Conservation (phyloP, 2,329 filamentous ascomycete genomes). For the Aureobasidium sp. region DNA sequence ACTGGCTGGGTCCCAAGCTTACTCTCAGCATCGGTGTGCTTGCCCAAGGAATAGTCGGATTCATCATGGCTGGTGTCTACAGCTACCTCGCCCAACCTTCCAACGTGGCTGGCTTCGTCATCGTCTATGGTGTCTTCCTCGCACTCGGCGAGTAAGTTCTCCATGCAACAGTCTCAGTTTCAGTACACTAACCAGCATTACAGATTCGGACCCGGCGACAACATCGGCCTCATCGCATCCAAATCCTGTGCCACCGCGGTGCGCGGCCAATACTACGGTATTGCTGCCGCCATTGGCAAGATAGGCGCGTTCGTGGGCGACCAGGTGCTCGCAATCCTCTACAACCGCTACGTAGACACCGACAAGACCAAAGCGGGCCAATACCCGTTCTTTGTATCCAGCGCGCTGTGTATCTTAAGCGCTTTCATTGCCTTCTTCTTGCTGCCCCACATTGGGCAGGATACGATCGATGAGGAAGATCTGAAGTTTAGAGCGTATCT, state of each 20-base stretch:
- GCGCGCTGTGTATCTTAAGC: conserved; percentile 66
- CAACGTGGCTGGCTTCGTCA: conserved; percentile 67
- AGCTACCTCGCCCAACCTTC: conserved; percentile 54
- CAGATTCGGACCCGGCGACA: conserved; percentile 72
- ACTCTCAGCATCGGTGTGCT: conserved; percentile 64
- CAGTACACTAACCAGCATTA: not conserved
- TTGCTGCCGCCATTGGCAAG: conserved; percentile 66
- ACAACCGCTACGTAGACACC: conserved; percentile 48
- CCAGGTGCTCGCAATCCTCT: conserved; percentile 69
- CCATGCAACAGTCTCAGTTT: too few relatives aligned
- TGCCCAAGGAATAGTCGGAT: conserved; percentile 70
- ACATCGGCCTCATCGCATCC: conserved; percentile 77
- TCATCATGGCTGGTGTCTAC: conserved; percentile 82
- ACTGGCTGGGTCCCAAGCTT: conserved; percentile 70
- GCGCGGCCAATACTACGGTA: conserved; percentile 62
- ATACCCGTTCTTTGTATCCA: conserved; percentile 81
- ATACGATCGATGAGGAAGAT: conserved; percentile 77
- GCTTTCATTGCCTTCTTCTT: conserved; percentile 58
- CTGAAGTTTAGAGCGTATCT: conserved; percentile 66
- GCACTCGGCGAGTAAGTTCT: conserved; percentile 54
- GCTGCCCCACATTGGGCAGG: conserved; percentile 69
- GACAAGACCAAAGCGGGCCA: conserved; percentile 54
- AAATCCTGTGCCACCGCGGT: conserved; percentile 85
- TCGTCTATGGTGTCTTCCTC: conserved; percentile 72
- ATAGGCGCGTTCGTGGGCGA: conserved; percentile 74